phyloP scores from a whole-genome alignment of 192 early-diverging fungal genomes.

The Coemansia sp. region DNA sequence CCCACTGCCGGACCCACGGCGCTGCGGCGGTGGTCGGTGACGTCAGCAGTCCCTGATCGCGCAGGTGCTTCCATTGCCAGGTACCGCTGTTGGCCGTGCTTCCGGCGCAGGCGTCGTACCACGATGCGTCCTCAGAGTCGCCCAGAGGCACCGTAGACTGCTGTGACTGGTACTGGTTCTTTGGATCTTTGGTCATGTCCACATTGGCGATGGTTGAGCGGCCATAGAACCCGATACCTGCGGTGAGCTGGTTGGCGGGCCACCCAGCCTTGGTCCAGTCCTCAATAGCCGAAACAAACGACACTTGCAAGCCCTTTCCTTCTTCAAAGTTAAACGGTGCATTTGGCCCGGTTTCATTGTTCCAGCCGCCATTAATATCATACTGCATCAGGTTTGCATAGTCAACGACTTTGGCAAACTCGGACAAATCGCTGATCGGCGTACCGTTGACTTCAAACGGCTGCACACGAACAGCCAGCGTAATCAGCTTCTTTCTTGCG shows the following conservation, averaged over 20 bases:
- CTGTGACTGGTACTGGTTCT: slow-evolving; percentile 51
- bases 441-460: slow-evolving; percentile 59
- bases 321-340: slow-evolving; percentile 56
- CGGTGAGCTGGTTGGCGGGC: slow-evolving; percentile 60
- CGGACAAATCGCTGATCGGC: slow-evolving; percentile 56
- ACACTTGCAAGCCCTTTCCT: slow-evolving; percentile 35
- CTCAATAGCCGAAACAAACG: slow-evolving; percentile 55
- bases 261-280: slow-evolving; percentile 61
- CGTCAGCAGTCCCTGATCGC: slow-evolving; percentile 56
- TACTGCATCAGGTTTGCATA: slow-evolving; percentile 73
- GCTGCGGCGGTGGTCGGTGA: slow-evolving; percentile 51
- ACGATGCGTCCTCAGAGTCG: slow-evolving; percentile 57
- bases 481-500: slow-evolving; percentile 58
- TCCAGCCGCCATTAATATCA: slow-evolving; percentile 63
- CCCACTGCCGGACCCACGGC: slow-evolving; percentile 67
- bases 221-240: slow-evolving; percentile 67
- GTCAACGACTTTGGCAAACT: slow-evolving; percentile 62
- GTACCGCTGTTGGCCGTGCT: slow-evolving; percentile 55
- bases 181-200: slow-evolving; percentile 57
- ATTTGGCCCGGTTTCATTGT: slow-evolving; percentile 59
- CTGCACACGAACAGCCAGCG: slow-evolving; percentile 63
- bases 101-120: slow-evolving; percentile 55
- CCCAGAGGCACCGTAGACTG: slow-evolving; percentile 46
- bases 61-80: slow-evolving; percentile 67
- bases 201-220: slow-evolving; percentile 43